Conservation (phyloP, 1,139 yeast genomes). For the Pichia sp. region DNA sequence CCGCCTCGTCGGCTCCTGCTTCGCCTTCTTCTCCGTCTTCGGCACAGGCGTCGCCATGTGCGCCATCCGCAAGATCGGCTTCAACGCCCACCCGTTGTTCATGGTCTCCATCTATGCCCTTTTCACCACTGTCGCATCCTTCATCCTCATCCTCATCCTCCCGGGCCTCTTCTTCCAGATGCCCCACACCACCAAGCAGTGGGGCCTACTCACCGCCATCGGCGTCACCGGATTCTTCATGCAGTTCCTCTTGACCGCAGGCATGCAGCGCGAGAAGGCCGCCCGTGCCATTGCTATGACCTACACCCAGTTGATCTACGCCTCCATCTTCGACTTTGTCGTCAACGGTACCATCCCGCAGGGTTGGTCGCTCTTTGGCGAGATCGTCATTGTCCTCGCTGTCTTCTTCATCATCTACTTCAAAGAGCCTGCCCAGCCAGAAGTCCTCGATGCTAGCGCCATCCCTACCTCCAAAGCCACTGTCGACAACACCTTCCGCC, state of each 20-base stretch:
- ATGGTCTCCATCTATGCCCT: constrained; percentile 76
- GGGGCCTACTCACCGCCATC: constrained; percentile 57
- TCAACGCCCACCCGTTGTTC: constrained; percentile 71
- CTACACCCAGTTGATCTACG: constrained; percentile 74
- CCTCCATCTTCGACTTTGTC: constrained; percentile 69
- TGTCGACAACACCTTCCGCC: neutral
- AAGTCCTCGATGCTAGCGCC: too few species aligned
- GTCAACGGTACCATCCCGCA: constrained; percentile 76
- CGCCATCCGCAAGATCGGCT: constrained; percentile 69
- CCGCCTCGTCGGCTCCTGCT: constrained; percentile 52
- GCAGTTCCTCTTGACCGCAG: constrained; percentile 78
- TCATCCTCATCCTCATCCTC: constrained; percentile 51
- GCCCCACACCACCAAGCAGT: constrained; percentile 59
- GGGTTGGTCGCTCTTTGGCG: constrained; percentile 64
- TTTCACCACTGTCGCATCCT: constrained; percentile 53
- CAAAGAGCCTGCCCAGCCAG: constrained; percentile 34
- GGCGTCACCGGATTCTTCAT: constrained; percentile 79
- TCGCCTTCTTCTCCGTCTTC: constrained; percentile 65
- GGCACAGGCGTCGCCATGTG: constrained; percentile 74
- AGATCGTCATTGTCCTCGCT: constrained; percentile 59
- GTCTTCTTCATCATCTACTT: constrained; percentile 57
- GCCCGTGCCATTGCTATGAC: constrained; percentile 71
- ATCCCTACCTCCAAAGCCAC: neutral
- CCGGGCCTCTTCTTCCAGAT: constrained; percentile 60
- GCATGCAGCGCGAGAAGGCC: constrained; percentile 78